Conservation (phyloP, 257 asterid genomes). For the Nyctanthes arbortristis region DNA sequence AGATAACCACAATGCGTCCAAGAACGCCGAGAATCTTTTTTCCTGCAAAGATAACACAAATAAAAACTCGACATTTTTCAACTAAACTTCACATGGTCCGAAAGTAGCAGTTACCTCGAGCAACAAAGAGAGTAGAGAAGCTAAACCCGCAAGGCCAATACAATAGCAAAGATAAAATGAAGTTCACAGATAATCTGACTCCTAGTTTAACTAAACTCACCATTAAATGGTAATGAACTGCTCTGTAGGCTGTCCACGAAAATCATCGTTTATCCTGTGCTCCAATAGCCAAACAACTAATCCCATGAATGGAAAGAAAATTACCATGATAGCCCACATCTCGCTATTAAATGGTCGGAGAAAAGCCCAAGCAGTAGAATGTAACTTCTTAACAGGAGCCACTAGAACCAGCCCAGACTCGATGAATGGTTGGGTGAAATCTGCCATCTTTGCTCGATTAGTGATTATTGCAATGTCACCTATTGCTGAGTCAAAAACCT, state of each 20-base stretch:
- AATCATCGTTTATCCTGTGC: slow-evolving; percentile 53
- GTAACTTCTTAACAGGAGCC: slow-evolving; percentile 43
- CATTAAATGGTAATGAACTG: slow-evolving; percentile 55
- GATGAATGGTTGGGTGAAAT: slow-evolving; percentile 65
- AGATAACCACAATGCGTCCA: slow-evolving; percentile 48
- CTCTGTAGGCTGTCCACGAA: slow-evolving; percentile 60
- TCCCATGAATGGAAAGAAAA: slow-evolving; percentile 44
- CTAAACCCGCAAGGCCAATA: slow-evolving; percentile 42
- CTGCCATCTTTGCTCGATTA: slow-evolving; percentile 51
- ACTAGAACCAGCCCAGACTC: slow-evolving; percentile 66
- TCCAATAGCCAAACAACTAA: slow-evolving; percentile 60
- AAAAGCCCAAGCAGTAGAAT: slow-evolving; percentile 52
- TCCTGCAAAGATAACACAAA: slow-evolving; percentile 33
- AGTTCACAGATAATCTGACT: too few relatives aligned
- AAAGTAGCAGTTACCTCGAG: slow-evolving; percentile 45
- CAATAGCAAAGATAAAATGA: too few relatives aligned
- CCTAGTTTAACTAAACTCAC: slow-evolving; percentile 36
- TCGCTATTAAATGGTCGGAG: slow-evolving; percentile 45
- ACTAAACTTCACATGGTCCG: background rate
- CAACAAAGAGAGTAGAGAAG: slow-evolving; percentile 42
- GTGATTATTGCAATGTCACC: slow-evolving; percentile 67
- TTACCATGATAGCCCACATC: slow-evolving; percentile 53
- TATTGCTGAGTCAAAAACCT: slow-evolving; percentile 57
- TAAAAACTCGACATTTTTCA: background rate
- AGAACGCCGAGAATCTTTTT: slow-evolving; percentile 50